Evolutionary conservation across 176 grass and related monocot genomes (phyloP).

Genomic region (Zea luxurians): DNA sequence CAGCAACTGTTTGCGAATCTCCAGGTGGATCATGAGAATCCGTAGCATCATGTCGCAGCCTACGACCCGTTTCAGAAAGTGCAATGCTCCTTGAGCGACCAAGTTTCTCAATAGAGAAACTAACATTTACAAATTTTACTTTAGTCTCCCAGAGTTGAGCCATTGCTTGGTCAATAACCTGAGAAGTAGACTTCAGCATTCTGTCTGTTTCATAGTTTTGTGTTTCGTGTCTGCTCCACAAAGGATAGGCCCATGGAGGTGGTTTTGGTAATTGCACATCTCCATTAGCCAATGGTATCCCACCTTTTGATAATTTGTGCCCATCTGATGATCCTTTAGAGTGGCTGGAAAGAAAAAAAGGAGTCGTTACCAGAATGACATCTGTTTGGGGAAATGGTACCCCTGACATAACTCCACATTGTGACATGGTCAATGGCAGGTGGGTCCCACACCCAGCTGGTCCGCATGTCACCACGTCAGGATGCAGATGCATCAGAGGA

Average conservation of each 20-base stretch:
- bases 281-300: slow-evolving; percentile 97
- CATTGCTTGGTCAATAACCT: slow-evolving; percentile 98
- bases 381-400: neutral
- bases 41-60: slow-evolving; percentile 29
- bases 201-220: slow-evolving; percentile 85
- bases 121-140: slow-evolving; percentile 90
- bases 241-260: slow-evolving; percentile 97
- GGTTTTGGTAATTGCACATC: slow-evolving; percentile 91
- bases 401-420: neutral
- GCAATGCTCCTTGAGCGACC: slow-evolving; percentile 60
- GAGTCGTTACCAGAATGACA: neutral
- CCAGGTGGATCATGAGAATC: slow-evolving; percentile 36
- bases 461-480: neutral
- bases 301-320: slow-evolving; percentile 83
- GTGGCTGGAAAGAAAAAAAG: slow-evolving; percentile 48
- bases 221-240: slow-evolving; percentile 74
- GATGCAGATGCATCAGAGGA: neutral
- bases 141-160: slow-evolving; percentile 91
- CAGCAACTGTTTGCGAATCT: slow-evolving; percentile 35
- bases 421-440: neutral
- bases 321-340: slow-evolving; percentile 66
- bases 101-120: slow-evolving; percentile 88
- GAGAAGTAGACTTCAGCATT: slow-evolving; percentile 81
- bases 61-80: slow-evolving; percentile 45
- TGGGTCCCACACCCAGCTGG: neutral